These are phyloP conservation scores for Metarhizium rileyi DNA, from an alignment of 2,329 filamentous ascomycete species.

Conservation along the genomic window DNA sequence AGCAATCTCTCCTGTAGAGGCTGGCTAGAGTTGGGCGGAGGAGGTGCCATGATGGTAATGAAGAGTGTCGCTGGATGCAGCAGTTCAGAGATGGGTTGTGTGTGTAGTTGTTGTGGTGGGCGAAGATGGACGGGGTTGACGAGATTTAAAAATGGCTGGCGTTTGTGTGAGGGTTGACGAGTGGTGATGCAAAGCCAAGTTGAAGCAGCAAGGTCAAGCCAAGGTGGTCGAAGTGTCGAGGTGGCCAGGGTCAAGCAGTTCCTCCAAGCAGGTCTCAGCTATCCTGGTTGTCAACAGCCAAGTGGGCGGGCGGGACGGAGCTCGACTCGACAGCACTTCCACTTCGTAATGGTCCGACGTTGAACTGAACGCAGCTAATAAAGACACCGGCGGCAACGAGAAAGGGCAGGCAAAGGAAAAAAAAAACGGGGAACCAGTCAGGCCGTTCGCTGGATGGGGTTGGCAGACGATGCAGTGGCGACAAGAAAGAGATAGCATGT, in stretches of 20 bases:
- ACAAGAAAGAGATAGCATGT: background rate
- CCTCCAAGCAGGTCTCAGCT: background rate
- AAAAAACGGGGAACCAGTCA: background rate
- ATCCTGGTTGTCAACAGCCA: background rate
- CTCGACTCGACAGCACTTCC: no score
- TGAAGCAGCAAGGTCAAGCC: background rate
- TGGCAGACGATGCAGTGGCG: background rate
- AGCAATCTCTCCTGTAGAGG: slow-evolving; percentile 67
- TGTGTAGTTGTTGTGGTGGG: background rate
- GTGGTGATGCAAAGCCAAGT: background rate
- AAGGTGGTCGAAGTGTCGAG: background rate
- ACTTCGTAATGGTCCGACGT: background rate
- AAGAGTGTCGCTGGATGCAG: background rate
- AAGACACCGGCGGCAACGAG: background rate
- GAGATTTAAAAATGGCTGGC: background rate
- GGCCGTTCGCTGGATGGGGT: background rate
- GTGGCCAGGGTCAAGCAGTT: background rate
- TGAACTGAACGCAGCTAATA: background rate
- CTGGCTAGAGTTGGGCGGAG: slow-evolving; percentile 59
- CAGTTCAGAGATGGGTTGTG: background rate
- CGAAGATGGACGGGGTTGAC: background rate
- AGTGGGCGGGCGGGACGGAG: background rate
- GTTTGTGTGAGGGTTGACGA: background rate
- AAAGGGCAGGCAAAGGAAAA: background rate
- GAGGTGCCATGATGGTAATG: slow-evolving; percentile 29